phyloP scores from a whole-genome alignment of 805 yeast genomes.

The Ogataea saltuana region DNA sequence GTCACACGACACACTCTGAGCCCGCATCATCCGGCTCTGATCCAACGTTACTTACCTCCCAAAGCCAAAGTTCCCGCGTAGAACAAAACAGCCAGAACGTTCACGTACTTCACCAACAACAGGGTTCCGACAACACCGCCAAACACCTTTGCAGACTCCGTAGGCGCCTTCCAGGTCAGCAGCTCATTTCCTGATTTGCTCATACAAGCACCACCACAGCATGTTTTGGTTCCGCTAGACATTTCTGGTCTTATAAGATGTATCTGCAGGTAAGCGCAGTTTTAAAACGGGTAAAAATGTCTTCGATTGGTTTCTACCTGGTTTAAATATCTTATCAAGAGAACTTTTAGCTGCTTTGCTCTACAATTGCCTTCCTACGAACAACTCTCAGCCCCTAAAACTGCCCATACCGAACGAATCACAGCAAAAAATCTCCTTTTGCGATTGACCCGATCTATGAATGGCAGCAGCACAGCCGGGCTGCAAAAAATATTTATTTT shows the following conservation, averaged over 20 bases:
- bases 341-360: not conserved
- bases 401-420: constrained; percentile 1
- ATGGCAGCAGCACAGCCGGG: too few species aligned
- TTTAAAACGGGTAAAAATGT: too few species aligned
- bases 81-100: constrained; percentile 61
- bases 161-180: constrained; percentile 76
- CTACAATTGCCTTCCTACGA: constrained; percentile 1
- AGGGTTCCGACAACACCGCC: constrained; percentile 60
- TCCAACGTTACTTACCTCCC: constrained; percentile 23
- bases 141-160: constrained; percentile 72
- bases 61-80: constrained; percentile 60
- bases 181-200: constrained; percentile 36
- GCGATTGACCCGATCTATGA: too few species aligned
- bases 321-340: too few species aligned
- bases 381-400: constrained; percentile 4
- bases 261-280: too few species aligned
- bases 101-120: constrained; percentile 60
- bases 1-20: not conserved
- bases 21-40: too few species aligned
- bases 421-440: constrained; percentile 2
- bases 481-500: too few species aligned
- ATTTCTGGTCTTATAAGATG: constrained; percentile 8
- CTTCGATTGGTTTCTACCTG: too few species aligned
- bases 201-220: constrained; percentile 36
- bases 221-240: constrained; percentile 20